These are phyloP conservation scores for Escallonia rubra DNA, from an alignment of 129 eudicot genomes.

Conservation along the genomic window DNA sequence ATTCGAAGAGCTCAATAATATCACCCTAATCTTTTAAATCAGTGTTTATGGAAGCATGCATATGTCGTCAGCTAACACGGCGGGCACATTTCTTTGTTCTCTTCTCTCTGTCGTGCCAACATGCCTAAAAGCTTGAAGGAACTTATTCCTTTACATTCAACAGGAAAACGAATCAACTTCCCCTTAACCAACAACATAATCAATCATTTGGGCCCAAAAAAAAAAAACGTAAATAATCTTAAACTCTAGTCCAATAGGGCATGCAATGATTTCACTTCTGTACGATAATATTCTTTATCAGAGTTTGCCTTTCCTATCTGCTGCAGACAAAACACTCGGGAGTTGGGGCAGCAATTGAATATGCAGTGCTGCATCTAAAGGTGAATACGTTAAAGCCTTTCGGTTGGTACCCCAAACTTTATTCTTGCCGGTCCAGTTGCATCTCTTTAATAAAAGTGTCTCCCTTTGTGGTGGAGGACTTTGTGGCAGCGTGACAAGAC, in stretches of 20 bases:
- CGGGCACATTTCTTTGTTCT: too few species aligned
- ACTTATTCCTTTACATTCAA: background rate
- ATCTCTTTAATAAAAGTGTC: slow-evolving; percentile 17
- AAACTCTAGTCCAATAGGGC: background rate
- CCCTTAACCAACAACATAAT: background rate
- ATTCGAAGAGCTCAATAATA: too few species aligned
- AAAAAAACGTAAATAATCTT: too few species aligned
- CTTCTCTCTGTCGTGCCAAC: too few species aligned
- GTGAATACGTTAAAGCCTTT: slow-evolving; percentile 22
- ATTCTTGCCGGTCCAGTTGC: slow-evolving; percentile 15
- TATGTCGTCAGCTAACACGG: too few species aligned
- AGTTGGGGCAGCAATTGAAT: slow-evolving; percentile 92
- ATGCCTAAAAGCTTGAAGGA: too few species aligned
- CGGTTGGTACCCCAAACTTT: slow-evolving; percentile 15
- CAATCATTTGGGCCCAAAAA: too few species aligned
- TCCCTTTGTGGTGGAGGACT: slow-evolving; percentile 6
- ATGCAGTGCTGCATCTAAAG: slow-evolving; percentile 82
- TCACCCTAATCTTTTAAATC: too few species aligned
- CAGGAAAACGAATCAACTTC: background rate
- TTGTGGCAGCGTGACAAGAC: slow-evolving; percentile 9
- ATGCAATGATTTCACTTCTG: too few species aligned
- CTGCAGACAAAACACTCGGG: slow-evolving; percentile 79
- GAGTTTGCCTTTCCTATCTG: background rate
- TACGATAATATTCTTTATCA: too few species aligned
- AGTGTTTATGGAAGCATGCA: too few species aligned